A percentile compares a stretch with the other conserved stretches of the same genome.
phyloP scores from a whole-genome alignment of 148 eudicot species.

The Diospyros kaki region DNA sequence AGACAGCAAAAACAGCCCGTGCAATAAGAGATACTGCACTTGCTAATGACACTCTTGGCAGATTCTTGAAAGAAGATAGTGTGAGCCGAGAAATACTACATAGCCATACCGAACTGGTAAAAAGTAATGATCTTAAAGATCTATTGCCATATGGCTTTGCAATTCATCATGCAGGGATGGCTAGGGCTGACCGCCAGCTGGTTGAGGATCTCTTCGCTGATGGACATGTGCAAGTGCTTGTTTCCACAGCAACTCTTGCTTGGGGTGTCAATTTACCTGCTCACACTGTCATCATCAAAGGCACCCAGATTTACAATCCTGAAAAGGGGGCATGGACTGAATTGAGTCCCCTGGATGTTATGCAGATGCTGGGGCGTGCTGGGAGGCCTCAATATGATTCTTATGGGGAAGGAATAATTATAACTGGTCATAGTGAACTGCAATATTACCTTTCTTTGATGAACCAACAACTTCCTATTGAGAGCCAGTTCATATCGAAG shows the following conservation, averaged over 20 bases:
- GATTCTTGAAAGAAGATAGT: conserved; percentile 56
- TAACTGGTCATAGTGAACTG: conserved; percentile 59
- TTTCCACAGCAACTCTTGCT: conserved; percentile 65
- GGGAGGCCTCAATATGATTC: conserved; percentile 73
- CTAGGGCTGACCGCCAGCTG: conserved; percentile 56
- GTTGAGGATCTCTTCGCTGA: conserved; percentile 58
- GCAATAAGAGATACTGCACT: conserved; percentile 58
- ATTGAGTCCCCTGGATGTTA: conserved; percentile 65
- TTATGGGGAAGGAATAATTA: conserved; percentile 67
- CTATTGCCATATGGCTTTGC: conserved; percentile 65
- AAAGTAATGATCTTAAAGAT: conserved; percentile 62
- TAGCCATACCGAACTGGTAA: conserved; percentile 48
- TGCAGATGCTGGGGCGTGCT: conserved; percentile 77
- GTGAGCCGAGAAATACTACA: conserved; percentile 63
- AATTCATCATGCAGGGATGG: conserved; percentile 69
- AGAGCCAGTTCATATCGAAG: conserved; percentile 63
- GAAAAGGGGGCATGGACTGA: conserved; percentile 77
- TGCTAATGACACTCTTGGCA: conserved; percentile 56
- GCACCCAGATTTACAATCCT: conserved; percentile 68
- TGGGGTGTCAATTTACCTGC: conserved; percentile 76
- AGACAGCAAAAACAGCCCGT: conserved; percentile 63
- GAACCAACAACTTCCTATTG: conserved; percentile 71
- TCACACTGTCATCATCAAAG: conserved; percentile 64
- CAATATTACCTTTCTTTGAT: conserved; percentile 61
- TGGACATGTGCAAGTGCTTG: conserved; percentile 60